phyloP scores from a whole-genome alignment of 2,329 filamentous ascomycete species.

The Colletotrichum tofieldiae region DNA sequence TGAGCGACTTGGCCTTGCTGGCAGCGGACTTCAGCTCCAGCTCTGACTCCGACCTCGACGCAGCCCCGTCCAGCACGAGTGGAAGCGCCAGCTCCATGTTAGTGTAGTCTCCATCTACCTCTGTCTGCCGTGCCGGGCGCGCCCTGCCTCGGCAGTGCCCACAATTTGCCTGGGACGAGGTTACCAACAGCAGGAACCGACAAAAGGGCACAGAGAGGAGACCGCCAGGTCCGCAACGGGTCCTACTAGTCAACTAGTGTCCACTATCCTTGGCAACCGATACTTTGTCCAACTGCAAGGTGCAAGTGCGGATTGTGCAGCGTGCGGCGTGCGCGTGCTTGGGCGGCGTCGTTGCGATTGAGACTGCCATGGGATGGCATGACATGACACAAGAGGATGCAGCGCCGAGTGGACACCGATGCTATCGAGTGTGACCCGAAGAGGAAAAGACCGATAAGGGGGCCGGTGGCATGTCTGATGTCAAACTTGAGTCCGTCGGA shows the following conservation, averaged over 20 bases:
- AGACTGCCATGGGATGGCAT: constrained; percentile 17
- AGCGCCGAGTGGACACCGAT: not conserved
- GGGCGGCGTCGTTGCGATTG: not conserved
- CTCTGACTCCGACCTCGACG: not conserved
- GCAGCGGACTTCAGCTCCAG: not conserved
- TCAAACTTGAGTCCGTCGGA: not conserved
- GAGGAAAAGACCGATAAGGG: not conserved
- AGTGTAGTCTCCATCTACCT: not conserved
- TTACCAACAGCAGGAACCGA: constrained; percentile 16
- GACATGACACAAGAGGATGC: constrained; percentile 23
- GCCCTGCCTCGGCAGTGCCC: not conserved
- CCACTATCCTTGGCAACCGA: not conserved
- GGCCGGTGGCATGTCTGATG: not conserved
- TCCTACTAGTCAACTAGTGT: not conserved
- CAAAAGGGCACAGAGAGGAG: constrained; percentile 1
- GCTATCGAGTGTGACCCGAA: not conserved
- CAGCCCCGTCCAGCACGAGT: too few relatives aligned
- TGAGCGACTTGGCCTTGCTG: not conserved
- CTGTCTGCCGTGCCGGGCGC: not conserved
- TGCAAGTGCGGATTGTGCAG: constrained; percentile 8
- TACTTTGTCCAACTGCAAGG: constrained; percentile 4
- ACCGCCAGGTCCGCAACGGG: constrained; percentile 4
- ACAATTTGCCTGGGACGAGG: not conserved
- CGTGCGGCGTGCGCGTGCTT: constrained; percentile 2
- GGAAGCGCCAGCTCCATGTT: too few relatives aligned